Evolutionary conservation across 176 grass and related monocot genomes (phyloP), one percentile per base, ranked within the genome.

Genomic region (Typha latifolia): DNA sequence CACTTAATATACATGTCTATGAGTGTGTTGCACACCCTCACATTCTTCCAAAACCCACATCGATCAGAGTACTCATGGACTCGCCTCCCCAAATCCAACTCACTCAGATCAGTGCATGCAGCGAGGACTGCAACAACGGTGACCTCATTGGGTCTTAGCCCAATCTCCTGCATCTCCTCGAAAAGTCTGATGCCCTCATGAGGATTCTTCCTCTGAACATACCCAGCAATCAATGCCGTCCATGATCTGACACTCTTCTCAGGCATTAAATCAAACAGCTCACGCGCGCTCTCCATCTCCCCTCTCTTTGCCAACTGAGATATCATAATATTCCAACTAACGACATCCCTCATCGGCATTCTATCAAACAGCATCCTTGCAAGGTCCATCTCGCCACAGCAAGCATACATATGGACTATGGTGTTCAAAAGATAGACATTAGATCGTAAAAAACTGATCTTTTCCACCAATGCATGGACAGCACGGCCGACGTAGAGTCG

Each of bases 1-100:
- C 82, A 84, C 62, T 84, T 84, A 10, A 71, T 74, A 63, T 75
- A 75, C 77, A 79, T 75, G 61, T 84, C 71, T 21, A 84, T 79
- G 12, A 78, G 49, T 16, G 82, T 66, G 21, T 84, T 84, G 66
- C 82, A 78, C 14, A 84, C 53, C 5, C 51, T 72, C 50, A 84
- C 71, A 22, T 75, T 79, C 56, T 74, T 61, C 19, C 69, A n/a
- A 32, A 70, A 71, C 0, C 49, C 62, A 13, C 27, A 20, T 19
- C 16, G 27, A n/a, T 47, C 24, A 4, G 66, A 62, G 48, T 71
- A 79, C 49, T 37, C 20, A 34, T 79, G 71, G 31, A 84, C 18
- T 21, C 65, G 14, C n/a, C 48, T 49, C 16, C 76, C 82, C 8
- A 72, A 51, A 48, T 79, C 70, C 0, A 84, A 29, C 1, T 26